These are phyloP conservation scores for Pseudonitzschia multiseries DNA, from an alignment of 108 stramenopile genomes.

Conservation along the genomic window DNA sequence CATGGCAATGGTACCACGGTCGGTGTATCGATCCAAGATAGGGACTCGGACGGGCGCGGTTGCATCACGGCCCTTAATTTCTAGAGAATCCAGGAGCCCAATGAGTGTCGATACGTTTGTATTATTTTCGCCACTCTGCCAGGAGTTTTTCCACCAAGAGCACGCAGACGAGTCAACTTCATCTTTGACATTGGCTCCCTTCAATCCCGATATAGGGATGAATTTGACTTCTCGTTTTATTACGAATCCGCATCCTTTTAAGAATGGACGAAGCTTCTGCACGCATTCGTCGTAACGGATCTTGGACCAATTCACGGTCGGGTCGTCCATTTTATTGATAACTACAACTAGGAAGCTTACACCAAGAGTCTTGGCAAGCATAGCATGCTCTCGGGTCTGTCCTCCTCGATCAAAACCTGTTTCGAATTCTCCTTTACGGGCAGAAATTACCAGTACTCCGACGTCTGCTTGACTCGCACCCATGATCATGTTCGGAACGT, in stretches of 20 bases:
- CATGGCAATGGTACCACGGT: constrained; percentile 98
- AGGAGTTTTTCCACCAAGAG: constrained; percentile 90
- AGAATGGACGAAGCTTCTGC: constrained; percentile 93
- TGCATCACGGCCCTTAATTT: constrained; percentile 82
- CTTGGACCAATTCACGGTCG: constrained; percentile 93
- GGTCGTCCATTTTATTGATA: constrained; percentile 99
- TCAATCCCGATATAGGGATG: constrained; percentile 95
- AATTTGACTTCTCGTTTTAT: constrained; percentile 98
- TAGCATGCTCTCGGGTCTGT: constrained; percentile 99
- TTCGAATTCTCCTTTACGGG: constrained; percentile 98
- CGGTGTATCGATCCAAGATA: constrained; percentile 94
- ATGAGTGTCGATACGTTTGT: constrained; percentile 86
- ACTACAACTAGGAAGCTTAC: constrained; percentile 95
- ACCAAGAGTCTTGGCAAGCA: constrained; percentile 98
- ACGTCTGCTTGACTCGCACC: constrained; percentile 98
- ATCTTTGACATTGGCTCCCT: constrained; percentile 95
- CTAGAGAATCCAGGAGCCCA: constrained; percentile 80
- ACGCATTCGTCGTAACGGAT: constrained; percentile 96
- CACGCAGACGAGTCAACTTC: constrained; percentile 85
- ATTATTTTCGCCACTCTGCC: constrained; percentile 84
- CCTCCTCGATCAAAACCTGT: constrained; percentile 98
- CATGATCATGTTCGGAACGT: constrained; percentile 99
- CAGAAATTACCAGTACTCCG: constrained; percentile 98
- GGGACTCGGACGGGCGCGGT: constrained; percentile 91
- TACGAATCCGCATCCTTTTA: constrained; percentile 94